These are phyloP conservation scores for Pichia norvegensis DNA, from an alignment of 1,139 yeast species.

Conservation along the genomic window DNA sequence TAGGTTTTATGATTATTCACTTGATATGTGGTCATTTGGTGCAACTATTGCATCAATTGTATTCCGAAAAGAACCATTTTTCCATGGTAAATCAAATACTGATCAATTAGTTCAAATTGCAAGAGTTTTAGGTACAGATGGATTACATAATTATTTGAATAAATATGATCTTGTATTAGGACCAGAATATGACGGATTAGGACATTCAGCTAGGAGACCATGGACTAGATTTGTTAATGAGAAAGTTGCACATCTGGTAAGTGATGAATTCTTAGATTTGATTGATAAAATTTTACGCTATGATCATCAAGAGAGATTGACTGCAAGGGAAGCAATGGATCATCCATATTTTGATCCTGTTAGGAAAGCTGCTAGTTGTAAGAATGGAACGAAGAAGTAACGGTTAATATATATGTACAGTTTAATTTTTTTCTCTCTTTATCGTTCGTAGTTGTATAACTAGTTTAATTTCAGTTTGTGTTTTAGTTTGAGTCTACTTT, in stretches of 20 bases:
- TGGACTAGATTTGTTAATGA: conserved; percentile 52
- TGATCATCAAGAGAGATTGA: conserved; percentile 67
- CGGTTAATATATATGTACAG: neutral
- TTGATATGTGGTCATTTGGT: conserved; percentile 78
- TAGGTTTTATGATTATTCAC: conserved; percentile 69
- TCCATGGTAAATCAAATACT: conserved; percentile 70
- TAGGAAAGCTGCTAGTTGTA: conserved; percentile 16
- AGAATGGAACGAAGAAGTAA: neutral
- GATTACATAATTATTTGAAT: conserved; percentile 48
- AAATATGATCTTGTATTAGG: conserved; percentile 53
- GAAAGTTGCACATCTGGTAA: conserved; percentile 40
- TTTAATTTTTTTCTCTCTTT: neutral
- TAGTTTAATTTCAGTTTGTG: neutral
- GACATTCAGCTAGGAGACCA: conserved; percentile 58
- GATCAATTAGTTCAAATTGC: conserved; percentile 77
- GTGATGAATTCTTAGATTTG: conserved; percentile 57
- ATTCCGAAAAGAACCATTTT: conserved; percentile 70
- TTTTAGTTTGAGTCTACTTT: neutral
- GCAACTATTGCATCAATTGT: conserved; percentile 73
- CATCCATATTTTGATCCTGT: conserved; percentile 45
- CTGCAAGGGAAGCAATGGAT: conserved; percentile 67
- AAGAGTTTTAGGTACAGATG: conserved; percentile 67
- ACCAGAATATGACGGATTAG: conserved; percentile 60
- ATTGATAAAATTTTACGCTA: conserved; percentile 59
- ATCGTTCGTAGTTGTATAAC: neutral